Conservation (phyloP, 208 protist species). For the Plasmodiophora brassicae region DNA sequence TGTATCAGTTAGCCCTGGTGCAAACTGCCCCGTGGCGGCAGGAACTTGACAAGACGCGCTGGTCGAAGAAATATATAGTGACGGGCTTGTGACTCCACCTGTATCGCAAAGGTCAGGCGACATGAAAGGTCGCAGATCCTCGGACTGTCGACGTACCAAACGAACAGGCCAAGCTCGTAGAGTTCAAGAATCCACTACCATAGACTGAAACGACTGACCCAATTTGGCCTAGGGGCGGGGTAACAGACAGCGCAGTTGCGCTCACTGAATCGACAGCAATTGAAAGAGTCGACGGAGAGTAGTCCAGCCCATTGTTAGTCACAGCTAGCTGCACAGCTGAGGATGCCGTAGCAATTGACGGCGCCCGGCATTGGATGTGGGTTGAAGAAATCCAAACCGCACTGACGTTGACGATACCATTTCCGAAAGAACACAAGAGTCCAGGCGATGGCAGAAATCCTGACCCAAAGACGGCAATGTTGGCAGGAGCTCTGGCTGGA, state of each 20-base stretch:
- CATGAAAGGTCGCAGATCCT: no score
- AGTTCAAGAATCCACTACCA: background rate
- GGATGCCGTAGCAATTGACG: background rate
- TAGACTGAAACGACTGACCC: background rate
- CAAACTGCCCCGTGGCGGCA: background rate
- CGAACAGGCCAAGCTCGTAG: background rate
- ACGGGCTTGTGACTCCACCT: no score
- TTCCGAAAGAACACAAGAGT: background rate
- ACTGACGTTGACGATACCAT: background rate
- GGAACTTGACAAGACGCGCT: background rate
- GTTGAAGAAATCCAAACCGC: background rate
- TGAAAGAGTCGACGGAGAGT: background rate
- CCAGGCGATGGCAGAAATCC: background rate
- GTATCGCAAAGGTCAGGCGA: no score
- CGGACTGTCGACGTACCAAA: no score
- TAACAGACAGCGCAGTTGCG: background rate
- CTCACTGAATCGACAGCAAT: background rate
- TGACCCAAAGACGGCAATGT: background rate
- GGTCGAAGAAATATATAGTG: background rate
- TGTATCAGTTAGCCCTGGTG: background rate
- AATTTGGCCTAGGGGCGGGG: background rate
- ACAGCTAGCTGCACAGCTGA: background rate
- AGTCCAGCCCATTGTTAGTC: background rate
- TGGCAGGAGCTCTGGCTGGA: background rate
- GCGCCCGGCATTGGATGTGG: background rate